Base-by-base conservation (phyloP, 768 basidiomycete genomes). In the Mycena epipterygia region DNA sequence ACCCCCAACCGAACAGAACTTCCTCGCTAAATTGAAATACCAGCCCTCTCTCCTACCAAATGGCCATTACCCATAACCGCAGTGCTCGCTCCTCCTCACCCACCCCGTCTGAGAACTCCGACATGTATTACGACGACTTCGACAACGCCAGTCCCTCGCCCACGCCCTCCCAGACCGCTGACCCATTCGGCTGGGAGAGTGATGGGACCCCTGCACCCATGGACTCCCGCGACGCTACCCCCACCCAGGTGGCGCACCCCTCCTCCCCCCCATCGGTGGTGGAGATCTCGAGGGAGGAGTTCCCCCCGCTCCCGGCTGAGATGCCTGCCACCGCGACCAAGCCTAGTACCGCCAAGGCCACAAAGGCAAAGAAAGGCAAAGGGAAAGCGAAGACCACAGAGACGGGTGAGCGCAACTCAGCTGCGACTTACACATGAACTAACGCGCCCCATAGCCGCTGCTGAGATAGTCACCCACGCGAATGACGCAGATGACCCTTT, bases 41-140 rank as follows among this genome's bases (percentile, higher is more conserved):
- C 35, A 35, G n/a, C 19, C 53, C 53, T 19, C 32, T 19, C 32
- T n/a, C 23, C 5, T 25, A n/a, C 27, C 30, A 11, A n/a, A 35
- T 56, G 32, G 32, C 32, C 53, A 37, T 35, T 37, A 37, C 53
- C 35, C 33, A 33, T n/a, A 7, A 3, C 48, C 13, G 14, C 41
- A 32, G 29, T 30, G 14, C 19, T 19, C 42, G 17, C 11, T n/a
- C 58, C 12, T 9, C 58, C 21, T 60, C 58, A 41, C 58, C 58
- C 19, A 60, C 58, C 42, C 58, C 58, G 21, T 60, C 58, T 19
- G 42, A 60, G 8, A 46, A 32, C 42, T n/a, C 12, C 42, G 58
- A 60, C 44, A 13, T 60, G 30, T 60, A 60, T 14, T 60, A 25
- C 8, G 21, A 60, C 5, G 30, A 44, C 29, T 46, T 46, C 21